Base-by-base conservation (phyloP, 2,329 filamentous ascomycete species). In the Pyrenophora teres region DNA sequence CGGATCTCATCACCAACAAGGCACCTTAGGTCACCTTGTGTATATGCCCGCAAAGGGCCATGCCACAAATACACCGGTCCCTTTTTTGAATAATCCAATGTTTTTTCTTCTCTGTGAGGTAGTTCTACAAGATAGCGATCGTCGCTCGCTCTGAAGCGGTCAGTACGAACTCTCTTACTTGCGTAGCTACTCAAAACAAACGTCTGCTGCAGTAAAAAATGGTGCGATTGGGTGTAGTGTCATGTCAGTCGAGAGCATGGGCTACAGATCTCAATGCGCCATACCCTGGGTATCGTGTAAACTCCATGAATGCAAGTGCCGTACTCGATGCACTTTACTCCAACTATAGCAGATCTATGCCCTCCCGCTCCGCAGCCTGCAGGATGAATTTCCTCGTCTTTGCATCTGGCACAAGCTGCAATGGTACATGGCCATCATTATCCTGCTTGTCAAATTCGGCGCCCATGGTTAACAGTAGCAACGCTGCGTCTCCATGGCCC, bases 361-460 rank as follows among this genome's bases (percentile, higher is more conserved):
- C 93, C 73, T 97, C 93, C 49, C 86, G 84, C 75, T 95, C 92
- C 9, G 90, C 90, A 52, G 83, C 86, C 56, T 89, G 83, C 54
- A 90, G 65, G 42, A 97, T 89, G 73, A 89, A 97, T 52, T 82
- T 85, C 59, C 85, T 83, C 38, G 92, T 87, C 87, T 93, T 93
- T 49, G 81, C 83, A 76, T 97, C 92, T 1, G 94, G 94, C 9
- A 90, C 91, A 49, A 96, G 77, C 57, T 96, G 88, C 52, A 97
- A 80, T 6, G 94, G 85, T 48, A 91, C 67, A 57, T 78, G 80
- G 1, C 88, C 92, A 55, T 90, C 86, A 3, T 64, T 73, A 67
- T 93, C 91, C 74, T 83, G 87, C 76, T 91, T 92, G 58, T 89
- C 87, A 10, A 82, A 82, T 68, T 96, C 92, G 0, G 92, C 92